Percentiles rank a stretch among this genome's conserved stretches.
phyloP scores from a whole-genome alignment of 2,329 filamentous ascomycete species.

The Cladobotryum mycophilum region DNA sequence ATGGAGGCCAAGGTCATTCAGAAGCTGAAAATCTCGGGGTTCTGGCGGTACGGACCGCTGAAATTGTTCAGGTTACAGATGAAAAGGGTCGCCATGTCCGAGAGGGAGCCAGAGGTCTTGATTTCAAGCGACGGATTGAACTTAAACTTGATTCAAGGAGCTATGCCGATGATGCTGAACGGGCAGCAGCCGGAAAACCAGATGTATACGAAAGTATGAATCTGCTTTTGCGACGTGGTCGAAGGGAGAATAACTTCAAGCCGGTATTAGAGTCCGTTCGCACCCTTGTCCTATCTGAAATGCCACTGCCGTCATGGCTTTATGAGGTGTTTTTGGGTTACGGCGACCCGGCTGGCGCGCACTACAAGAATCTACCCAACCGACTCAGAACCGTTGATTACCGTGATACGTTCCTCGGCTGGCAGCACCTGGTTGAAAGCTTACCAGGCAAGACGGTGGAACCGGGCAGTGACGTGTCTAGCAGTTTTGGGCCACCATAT shows the following conservation, averaged over 20 bases:
- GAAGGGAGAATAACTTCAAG: conserved; percentile 95
- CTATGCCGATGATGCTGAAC: conserved; percentile 71
- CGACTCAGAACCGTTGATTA: conserved; percentile 77
- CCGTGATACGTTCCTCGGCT: conserved; percentile 89
- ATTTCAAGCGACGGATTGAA: conserved; percentile 66
- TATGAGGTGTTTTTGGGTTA: conserved; percentile 98
- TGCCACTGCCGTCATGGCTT: conserved; percentile 83
- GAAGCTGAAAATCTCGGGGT: conserved; percentile 61
- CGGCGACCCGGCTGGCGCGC: conserved; percentile 82
- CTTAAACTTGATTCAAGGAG: conserved; percentile 73
- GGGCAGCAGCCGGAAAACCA: conserved; percentile 56
- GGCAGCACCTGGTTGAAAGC: conserved; percentile 87
- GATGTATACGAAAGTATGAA: conserved; percentile 84
- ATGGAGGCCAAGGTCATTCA: conserved; percentile 39
- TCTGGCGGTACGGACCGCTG: conserved; percentile 68
- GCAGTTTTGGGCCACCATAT: conserved; percentile 81
- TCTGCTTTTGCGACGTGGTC: conserved; percentile 72
- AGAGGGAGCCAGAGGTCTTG: conserved; percentile 53
- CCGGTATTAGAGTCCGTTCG: conserved; percentile 88
- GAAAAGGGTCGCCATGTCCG: conserved; percentile 72
- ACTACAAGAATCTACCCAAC: conserved; percentile 76
- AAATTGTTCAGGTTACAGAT: conserved; percentile 79
- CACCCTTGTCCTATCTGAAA: conserved; percentile 75
- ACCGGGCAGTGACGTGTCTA: conserved; percentile 62
- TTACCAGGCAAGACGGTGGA: conserved; percentile 84